Conservation (phyloP, 768 basidiomycete species). For the Tricholoma sp. region DNA sequence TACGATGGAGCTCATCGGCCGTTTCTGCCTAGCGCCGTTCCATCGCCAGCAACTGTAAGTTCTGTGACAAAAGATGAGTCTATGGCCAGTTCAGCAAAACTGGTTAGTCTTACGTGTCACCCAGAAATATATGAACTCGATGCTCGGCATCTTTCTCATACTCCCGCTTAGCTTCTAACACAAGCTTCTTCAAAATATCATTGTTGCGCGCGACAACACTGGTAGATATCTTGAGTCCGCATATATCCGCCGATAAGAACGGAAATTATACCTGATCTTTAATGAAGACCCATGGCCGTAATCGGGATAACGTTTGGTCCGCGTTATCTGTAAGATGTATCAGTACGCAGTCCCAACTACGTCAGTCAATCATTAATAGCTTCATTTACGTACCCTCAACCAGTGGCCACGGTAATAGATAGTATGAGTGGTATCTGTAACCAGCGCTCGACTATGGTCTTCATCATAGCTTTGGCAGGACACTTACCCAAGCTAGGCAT, state of each 20-base stretch:
- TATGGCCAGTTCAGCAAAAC: background rate
- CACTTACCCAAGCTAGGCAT: constrained; percentile 76
- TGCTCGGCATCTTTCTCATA: constrained; percentile 91
- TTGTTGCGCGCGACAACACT: constrained; percentile 88
- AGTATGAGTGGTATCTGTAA: constrained; percentile 76
- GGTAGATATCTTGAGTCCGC: background rate
- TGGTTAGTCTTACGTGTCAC: constrained; percentile 60
- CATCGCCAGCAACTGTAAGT: constrained; percentile 79
- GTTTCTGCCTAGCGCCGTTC: constrained; percentile 85
- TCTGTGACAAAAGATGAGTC: constrained; percentile 26
- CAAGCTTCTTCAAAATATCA: constrained; percentile 81
- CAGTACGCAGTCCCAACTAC: constrained; percentile 5
- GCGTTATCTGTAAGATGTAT: constrained; percentile 55
- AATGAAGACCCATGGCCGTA: constrained; percentile 70
- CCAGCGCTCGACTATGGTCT: background rate
- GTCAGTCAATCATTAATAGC: background rate
- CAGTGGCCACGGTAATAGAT: constrained; percentile 89
- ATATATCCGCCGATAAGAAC: constrained; percentile 11
- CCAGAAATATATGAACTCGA: constrained; percentile 85
- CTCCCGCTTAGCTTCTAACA: constrained; percentile 81
- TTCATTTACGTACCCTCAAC: constrained; percentile 55
- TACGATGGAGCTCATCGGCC: constrained; percentile 90
- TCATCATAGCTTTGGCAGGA: constrained; percentile 3
- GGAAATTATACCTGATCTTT: constrained; percentile 63
- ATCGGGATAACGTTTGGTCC: constrained; percentile 72